Base-by-base conservation (phyloP, 2,329 filamentous ascomycete species). In the Exophiala lecanii-corni region DNA sequence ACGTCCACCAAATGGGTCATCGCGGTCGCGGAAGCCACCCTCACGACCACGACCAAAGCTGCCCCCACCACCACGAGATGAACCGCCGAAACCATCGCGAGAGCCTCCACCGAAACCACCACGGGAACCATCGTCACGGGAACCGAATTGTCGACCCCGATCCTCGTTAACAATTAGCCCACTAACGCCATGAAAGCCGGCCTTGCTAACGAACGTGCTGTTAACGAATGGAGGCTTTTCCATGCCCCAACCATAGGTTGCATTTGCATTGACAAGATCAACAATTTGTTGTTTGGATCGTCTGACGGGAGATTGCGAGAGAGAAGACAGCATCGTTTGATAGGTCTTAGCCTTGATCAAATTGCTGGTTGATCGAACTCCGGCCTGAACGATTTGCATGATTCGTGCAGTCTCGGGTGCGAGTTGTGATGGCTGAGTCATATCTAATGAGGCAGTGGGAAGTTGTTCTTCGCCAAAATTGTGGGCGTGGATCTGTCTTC, bases 401-500 rank as follows among this genome's bases (percentile, higher is more conserved):
- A 61, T 45, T 31, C 46, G 44, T 3, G 44, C 51, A 9, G 46
- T 50, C 36, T 57, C 55, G 7, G 50, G 46, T n/a, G 58, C 54
- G 5, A 61, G 44, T 40, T 56, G 48, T 35, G 57, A 51, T 26
- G 56, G 47, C 39, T 52, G 41, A 3, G 58, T 57, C 59, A 70
- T 62, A 47, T 69, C 59, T 13, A 62, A 55, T 21, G 43, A 44
- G 19, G 63, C 60, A 4, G 62, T 57, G 19, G 82, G 54, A 4
- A 70, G 64, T 1, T 60, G 55, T 2, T 71, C 68, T 4, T 68
- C 57, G 15, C 40, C 23, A 15, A 54, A 42, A 25, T 72, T 57
- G 45, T 84, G 74, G 2, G 64, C 65, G 48, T 84, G 76, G 19
- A 75, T 71, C 52, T 72, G 73, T 20, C 77, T 63, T 3, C 73